Conservation (phyloP, 83 land plant species). For the Larix sibirica region DNA sequence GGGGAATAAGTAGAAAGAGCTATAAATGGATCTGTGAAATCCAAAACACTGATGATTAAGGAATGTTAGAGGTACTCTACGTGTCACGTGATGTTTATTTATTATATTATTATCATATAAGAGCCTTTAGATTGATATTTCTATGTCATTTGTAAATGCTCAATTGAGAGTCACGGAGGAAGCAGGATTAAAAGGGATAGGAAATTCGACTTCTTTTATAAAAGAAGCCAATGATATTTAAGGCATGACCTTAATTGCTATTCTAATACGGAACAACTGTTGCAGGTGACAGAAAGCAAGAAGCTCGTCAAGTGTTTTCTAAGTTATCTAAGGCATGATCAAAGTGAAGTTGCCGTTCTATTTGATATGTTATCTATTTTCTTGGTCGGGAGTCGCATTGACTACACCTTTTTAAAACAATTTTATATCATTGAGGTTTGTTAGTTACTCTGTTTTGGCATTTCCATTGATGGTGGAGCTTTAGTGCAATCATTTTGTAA, state of each 20-base stretch:
- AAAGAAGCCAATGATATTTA: too few relatives aligned
- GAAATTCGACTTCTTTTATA: too few relatives aligned
- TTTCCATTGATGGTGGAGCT: not conserved
- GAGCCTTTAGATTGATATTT: too few relatives aligned
- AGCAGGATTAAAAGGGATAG: too few relatives aligned
- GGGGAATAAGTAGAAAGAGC: too few relatives aligned
- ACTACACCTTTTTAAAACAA: constrained; percentile 95
- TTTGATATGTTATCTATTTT: constrained; percentile 98
- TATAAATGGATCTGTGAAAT: too few relatives aligned
- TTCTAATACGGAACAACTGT: constrained; percentile 1
- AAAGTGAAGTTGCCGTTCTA: constrained; percentile 79
- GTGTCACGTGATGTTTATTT: too few relatives aligned
- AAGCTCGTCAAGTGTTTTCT: constrained; percentile 95
- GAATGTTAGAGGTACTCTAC: too few relatives aligned
- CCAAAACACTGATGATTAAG: too few relatives aligned
- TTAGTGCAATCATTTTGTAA: not conserved
- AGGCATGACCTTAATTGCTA: not conserved
- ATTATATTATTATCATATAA: too few relatives aligned
- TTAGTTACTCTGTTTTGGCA: not conserved
- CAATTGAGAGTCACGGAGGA: too few relatives aligned
- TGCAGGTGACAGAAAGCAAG: constrained; percentile 98
- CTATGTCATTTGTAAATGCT: too few relatives aligned
- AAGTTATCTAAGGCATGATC: constrained; percentile 93
- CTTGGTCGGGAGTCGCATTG: constrained; percentile 85
- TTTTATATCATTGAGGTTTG: constrained; percentile 95